phyloP scores from a whole-genome alignment of 768 basidiomycete species.

The Megacollybia marginata region DNA sequence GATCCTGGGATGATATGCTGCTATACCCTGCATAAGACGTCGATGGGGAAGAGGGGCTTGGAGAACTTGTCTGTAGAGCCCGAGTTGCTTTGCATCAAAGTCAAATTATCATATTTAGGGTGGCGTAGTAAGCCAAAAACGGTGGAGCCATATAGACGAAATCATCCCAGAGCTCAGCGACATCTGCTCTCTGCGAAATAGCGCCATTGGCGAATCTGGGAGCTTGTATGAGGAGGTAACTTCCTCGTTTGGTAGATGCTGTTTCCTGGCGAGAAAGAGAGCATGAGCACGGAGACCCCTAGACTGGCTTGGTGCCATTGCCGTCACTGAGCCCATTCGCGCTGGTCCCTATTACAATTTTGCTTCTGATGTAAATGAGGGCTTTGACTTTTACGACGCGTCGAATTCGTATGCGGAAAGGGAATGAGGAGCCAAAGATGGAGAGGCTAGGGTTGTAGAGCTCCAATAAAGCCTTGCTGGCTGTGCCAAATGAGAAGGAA shows the following conservation, averaged over 20 bases:
- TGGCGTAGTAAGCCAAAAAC: slow-evolving; percentile 82
- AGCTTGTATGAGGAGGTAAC: slow-evolving; percentile 26
- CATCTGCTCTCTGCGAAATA: slow-evolving; percentile 33
- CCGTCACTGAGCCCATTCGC: slow-evolving; percentile 27
- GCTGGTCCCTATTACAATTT: slow-evolving; percentile 27
- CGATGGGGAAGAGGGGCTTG: neutral
- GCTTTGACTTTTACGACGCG: slow-evolving; percentile 16
- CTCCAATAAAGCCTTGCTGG: slow-evolving; percentile 35
- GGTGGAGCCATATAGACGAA: slow-evolving; percentile 67
- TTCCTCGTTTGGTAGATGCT: slow-evolving; percentile 19
- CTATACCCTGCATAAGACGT: slow-evolving; percentile 25
- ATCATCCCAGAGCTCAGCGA: slow-evolving; percentile 35
- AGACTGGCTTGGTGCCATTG: slow-evolving; percentile 35
- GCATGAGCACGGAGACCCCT: slow-evolving; percentile 36
- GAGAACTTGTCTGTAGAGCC: slow-evolving; percentile 26
- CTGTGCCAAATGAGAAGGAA: slow-evolving; percentile 22
- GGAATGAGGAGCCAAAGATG: slow-evolving; percentile 34
- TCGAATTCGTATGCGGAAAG: slow-evolving; percentile 15
- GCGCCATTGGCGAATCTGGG: slow-evolving; percentile 36
- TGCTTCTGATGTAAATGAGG: slow-evolving; percentile 29
- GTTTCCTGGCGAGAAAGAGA: slow-evolving; percentile 25
- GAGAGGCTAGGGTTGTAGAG: slow-evolving; percentile 30
- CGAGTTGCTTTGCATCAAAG: slow-evolving; percentile 36
- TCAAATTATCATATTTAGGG: slow-evolving; percentile 22
- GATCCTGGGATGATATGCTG: slow-evolving; percentile 20